Percentiles rank a stretch among this genome's conserved stretches.
Evolutionary conservation across 176 grass and related monocot species (phyloP).

Genomic region (Oropetium thomaeum): DNA sequence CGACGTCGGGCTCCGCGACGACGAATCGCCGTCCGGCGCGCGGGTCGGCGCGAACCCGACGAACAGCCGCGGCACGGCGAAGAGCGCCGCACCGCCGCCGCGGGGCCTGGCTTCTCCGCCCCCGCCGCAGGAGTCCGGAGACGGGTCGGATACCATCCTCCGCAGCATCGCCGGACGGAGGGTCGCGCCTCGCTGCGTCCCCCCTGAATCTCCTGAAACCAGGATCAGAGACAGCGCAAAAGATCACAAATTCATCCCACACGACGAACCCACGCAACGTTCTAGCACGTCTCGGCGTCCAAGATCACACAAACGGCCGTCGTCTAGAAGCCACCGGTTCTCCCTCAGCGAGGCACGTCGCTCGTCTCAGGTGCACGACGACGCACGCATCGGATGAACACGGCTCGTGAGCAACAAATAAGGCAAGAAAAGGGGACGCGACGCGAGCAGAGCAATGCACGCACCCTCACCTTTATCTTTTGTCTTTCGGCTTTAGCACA

Average conservation of each 20-base stretch:
- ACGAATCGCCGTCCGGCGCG: constrained; percentile 48
- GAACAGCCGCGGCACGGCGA: constrained; percentile 66
- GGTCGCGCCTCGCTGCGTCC: background rate
- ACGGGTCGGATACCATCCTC: constrained; percentile 54
- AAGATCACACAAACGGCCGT: background rate
- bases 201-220: constrained; percentile 15
- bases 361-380: constrained; percentile 13
- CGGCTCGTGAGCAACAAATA: constrained; percentile 30
- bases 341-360: background rate
- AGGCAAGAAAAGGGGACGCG: background rate
- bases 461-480: constrained; percentile 21
- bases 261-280: background rate
- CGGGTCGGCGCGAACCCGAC: constrained; percentile 63
- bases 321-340: background rate
- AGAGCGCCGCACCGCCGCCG: constrained; percentile 46
- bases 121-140: constrained; percentile 15
- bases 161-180: constrained; percentile 50
- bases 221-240: constrained; percentile 1
- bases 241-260: constrained; percentile 10
- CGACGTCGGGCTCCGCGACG: constrained; percentile 80
- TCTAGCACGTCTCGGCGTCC: background rate
- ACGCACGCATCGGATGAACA: background rate
- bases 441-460: background rate
- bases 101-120: constrained; percentile 35
- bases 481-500: background rate